These are phyloP conservation scores for Zea mays DNA, from an alignment of 176 grass and related monocot genomes.

Conservation along the genomic window DNA sequence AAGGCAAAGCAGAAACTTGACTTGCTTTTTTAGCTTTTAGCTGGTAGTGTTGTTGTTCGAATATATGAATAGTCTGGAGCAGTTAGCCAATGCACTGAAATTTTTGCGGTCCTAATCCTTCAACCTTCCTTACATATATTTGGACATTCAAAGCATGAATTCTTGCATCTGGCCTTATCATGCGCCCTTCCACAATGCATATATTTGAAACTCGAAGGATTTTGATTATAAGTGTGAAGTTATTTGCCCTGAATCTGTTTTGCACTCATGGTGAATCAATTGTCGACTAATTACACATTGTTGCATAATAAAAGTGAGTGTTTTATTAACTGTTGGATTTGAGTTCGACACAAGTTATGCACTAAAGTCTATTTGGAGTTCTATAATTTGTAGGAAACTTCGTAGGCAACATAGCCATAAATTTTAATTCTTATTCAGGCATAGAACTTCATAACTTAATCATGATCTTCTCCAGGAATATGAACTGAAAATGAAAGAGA, in stretches of 20 bases:
- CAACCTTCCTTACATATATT: slow-evolving; percentile 27
- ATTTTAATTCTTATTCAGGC: slow-evolving; percentile 15
- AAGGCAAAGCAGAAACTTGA: background rate
- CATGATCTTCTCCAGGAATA: slow-evolving; percentile 69
- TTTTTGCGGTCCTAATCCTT: slow-evolving; percentile 9
- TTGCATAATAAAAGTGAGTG: background rate
- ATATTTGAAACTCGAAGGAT: slow-evolving; percentile 2
- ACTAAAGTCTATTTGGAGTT: slow-evolving; percentile 15
- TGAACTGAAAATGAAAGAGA: slow-evolving; percentile 94
- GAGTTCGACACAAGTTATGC: background rate
- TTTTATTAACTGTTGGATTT: background rate
- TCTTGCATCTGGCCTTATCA: background rate
- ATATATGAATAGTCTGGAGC: background rate
- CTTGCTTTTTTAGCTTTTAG: slow-evolving; percentile 7
- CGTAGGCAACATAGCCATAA: background rate
- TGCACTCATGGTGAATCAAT: slow-evolving; percentile 1
- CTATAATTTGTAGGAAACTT: slow-evolving; percentile 26
- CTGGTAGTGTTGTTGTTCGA: background rate
- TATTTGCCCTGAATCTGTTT: slow-evolving; percentile 14
- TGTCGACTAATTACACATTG: slow-evolving; percentile 7
- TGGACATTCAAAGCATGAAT: slow-evolving; percentile 16
- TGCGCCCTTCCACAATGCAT: slow-evolving; percentile 10
- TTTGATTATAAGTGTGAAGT: slow-evolving; percentile 9
- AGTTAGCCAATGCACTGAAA: slow-evolving; percentile 19
- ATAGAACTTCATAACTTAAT: slow-evolving; percentile 27